Evolutionary conservation across 2,329 filamentous ascomycete genomes (phyloP).

Genomic region (Eurotiales sp.): DNA sequence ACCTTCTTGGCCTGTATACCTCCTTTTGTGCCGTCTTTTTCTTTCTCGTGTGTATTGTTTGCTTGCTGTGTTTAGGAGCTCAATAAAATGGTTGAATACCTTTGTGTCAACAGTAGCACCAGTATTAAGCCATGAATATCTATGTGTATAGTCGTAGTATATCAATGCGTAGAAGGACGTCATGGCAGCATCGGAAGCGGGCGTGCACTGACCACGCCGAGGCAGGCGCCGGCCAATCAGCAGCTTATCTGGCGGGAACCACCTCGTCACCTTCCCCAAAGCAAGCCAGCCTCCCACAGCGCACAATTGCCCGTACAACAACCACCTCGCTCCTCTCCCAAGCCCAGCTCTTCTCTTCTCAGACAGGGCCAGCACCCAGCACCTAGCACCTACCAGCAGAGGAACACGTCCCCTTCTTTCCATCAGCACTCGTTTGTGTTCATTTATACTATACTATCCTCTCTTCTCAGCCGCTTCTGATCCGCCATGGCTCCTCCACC

Average conservation of each 20-base stretch:
- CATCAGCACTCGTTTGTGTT: neutral
- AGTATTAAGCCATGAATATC: too few species aligned
- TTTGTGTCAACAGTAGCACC: too few species aligned
- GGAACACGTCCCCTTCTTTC: too few species aligned
- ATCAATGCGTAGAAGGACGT: conserved; percentile 6
- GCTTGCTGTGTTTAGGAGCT: conserved; percentile 15
- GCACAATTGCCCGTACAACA: neutral
- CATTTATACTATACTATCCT: neutral
- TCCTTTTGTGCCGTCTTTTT: conserved; percentile 25
- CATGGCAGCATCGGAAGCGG: conserved; percentile 9
- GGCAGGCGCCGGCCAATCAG: conserved; percentile 12
- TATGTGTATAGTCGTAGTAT: too few species aligned
- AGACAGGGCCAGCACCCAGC: too few species aligned
- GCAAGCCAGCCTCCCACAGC: conserved; percentile 12
- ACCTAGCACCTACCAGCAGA: too few species aligned
- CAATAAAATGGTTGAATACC: conserved; percentile 12
- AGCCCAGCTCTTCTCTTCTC: too few species aligned
- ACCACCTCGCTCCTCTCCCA: conserved; percentile 1
- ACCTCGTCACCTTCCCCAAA: neutral
- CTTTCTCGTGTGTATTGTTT: conserved; percentile 10
- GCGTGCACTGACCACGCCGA: conserved; percentile 1
- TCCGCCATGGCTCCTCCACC: conserved; percentile 69
- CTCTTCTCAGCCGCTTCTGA: neutral
- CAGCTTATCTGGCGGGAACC: conserved; percentile 9
- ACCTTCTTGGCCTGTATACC: conserved; percentile 35